A percentile compares a stretch with the other conserved stretches of the same genome.
Conservation (phyloP, 2,329 filamentous ascomycete species). For the Rachicladosporium sp. region DNA sequence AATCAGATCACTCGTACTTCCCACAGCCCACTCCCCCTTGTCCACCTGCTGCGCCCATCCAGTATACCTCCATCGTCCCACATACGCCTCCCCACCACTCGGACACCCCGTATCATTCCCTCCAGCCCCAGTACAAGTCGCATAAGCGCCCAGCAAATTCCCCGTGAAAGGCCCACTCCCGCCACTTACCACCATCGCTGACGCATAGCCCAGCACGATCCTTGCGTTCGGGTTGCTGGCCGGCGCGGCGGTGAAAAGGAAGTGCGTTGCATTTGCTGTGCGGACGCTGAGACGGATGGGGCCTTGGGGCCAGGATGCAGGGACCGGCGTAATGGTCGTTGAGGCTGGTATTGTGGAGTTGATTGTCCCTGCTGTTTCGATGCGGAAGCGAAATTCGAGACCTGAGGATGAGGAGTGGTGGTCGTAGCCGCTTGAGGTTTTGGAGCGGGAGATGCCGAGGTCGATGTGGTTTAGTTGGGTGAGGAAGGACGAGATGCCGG, state of each 20-base stretch:
- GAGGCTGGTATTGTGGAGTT: too few species aligned
- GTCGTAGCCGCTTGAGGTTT: too few species aligned
- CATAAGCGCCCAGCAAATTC: conserved; percentile 40
- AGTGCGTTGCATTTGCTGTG: conserved; percentile 35
- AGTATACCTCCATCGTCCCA: conserved; percentile 37
- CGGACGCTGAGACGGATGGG: conserved; percentile 19
- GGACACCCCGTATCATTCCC: conserved; percentile 18
- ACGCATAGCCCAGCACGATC: conserved; percentile 15
- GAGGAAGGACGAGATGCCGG: conserved; percentile 41
- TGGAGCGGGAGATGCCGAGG: conserved; percentile 21
- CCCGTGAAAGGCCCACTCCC: conserved; percentile 22
- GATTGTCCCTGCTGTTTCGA: too few species aligned
- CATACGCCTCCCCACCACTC: conserved; percentile 33
- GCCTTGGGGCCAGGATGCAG: conserved; percentile 13
- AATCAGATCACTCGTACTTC: too few species aligned
- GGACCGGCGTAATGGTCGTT: too few species aligned
- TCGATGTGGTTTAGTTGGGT: conserved; percentile 43
- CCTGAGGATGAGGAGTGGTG: too few species aligned
- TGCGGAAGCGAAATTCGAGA: too few species aligned
- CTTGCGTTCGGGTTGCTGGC: conserved; percentile 7
- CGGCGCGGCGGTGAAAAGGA: conserved; percentile 20
- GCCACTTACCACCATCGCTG: conserved; percentile 20
- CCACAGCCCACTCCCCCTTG: too few species aligned
- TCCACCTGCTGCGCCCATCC: conserved; percentile 23
- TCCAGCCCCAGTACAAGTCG: conserved; percentile 35